Percentiles rank a stretch among this genome's conserved stretches.
Evolutionary conservation across 495 filamentous ascomycete species (phyloP).

Genomic region (Pyrenula massariospora): DNA sequence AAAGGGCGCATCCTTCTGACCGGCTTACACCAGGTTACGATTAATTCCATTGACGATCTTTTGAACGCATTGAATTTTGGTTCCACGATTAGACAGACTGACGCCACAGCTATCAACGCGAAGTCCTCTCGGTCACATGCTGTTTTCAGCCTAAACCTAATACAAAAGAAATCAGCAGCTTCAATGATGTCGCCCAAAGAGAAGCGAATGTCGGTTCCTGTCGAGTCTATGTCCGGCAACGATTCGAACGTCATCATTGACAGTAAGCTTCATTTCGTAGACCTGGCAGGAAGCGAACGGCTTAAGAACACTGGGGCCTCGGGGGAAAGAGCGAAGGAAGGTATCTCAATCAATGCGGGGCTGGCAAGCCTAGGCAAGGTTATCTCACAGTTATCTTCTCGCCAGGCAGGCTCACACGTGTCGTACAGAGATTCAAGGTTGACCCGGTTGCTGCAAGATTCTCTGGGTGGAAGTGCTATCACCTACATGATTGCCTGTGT

Average conservation of each 20-base stretch:
- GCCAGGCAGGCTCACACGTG: constrained; percentile 78
- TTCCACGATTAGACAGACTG: constrained; percentile 89
- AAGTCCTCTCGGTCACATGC: constrained; percentile 98
- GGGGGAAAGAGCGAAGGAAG: constrained; percentile 89
- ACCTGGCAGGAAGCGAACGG: constrained; percentile 93
- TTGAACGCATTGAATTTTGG: constrained; percentile 82
- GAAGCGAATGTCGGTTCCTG: constrained; percentile 81
- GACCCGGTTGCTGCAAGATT: constrained; percentile 92
- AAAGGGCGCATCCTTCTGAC: constrained; percentile 93
- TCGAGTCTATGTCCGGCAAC: constrained; percentile 62
- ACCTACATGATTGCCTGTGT: constrained; percentile 99
- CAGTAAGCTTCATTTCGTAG: constrained; percentile 98
- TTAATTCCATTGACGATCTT: constrained; percentile 88
- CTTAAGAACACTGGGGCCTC: constrained; percentile 95
- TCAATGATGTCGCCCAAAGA: constrained; percentile 44
- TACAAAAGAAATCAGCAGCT: constrained; percentile 64
- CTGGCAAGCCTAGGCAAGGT: constrained; percentile 94
- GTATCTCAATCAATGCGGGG: constrained; percentile 97
- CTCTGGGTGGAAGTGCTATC: constrained; percentile 92
- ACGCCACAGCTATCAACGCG: constrained; percentile 97
- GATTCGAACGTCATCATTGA: constrained; percentile 77
- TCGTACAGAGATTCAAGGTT: constrained; percentile 97
- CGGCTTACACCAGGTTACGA: constrained; percentile 73
- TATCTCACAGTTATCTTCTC: constrained; percentile 92
- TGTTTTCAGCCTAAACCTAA: constrained; percentile 88